A percentile compares a stretch with the other conserved stretches of the same genome.
These are phyloP conservation scores for Artemisia argyi DNA, from an alignment of 129 eudicot genomes.

Conservation along the genomic window DNA sequence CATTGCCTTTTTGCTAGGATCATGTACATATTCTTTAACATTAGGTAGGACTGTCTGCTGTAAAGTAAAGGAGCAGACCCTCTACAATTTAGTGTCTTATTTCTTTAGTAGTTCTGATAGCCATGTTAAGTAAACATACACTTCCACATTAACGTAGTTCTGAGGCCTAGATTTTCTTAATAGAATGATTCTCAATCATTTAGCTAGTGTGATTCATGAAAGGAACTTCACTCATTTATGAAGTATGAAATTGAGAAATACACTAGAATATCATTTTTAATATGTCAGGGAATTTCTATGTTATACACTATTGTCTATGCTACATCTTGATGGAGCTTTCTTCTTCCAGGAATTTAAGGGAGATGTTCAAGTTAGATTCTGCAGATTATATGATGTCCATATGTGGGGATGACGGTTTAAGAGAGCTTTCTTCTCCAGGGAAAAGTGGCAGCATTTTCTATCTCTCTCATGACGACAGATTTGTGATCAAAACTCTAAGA, in stretches of 20 bases:
- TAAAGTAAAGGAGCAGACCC: not conserved
- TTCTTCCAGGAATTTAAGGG: slow-evolving; percentile 82
- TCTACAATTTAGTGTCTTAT: not conserved
- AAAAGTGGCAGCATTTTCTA: slow-evolving; percentile 98
- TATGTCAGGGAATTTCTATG: not conserved
- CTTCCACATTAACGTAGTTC: not conserved
- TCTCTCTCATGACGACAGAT: slow-evolving; percentile 84
- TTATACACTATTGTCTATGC: not conserved
- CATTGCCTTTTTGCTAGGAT: not conserved
- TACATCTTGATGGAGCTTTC: slow-evolving; percentile 14
- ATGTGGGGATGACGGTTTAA: slow-evolving; percentile 95
- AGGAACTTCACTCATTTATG: slow-evolving; percentile 6
- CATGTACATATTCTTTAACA: not conserved
- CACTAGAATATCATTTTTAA: not conserved
- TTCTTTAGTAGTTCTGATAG: slow-evolving; percentile 5
- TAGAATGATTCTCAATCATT: not conserved
- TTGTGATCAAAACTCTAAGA: slow-evolving; percentile 84
- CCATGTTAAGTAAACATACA: not conserved
- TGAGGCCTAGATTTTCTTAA: not conserved
- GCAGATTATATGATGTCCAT: slow-evolving; percentile 99
- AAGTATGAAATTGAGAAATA: not conserved
- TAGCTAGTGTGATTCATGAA: not conserved
- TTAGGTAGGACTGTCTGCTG: not conserved
- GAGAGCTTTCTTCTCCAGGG: slow-evolving; percentile 89
- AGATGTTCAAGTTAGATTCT: slow-evolving; percentile 93